A percentile compares a stretch with the other conserved stretches of the same genome.
Evolutionary conservation across 768 basidiomycete species (phyloP).

Genomic region (Neoboletus magnificus): DNA sequence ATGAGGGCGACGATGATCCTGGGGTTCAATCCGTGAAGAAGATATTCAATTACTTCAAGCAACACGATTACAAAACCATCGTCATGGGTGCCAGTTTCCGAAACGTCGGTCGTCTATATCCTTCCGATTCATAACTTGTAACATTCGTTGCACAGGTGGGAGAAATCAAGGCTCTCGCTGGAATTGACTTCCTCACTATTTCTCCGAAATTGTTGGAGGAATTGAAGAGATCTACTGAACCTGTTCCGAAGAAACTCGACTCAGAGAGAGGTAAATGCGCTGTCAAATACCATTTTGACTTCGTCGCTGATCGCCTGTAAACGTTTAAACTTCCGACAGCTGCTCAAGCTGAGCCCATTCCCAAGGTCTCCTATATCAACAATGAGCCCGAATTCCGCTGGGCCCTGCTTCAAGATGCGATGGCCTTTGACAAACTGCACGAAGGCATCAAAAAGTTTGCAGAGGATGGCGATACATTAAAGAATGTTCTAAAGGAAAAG

Average conservation of each 20-base stretch:
- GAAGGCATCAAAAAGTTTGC: slow-evolving; percentile 98
- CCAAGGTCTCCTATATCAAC: slow-evolving; percentile 81
- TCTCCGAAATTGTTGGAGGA: slow-evolving; percentile 84
- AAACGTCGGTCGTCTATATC: slow-evolving; percentile 56
- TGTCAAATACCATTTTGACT: not conserved
- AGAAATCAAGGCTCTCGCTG: slow-evolving; percentile 92
- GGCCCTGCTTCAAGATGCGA: slow-evolving; percentile 82
- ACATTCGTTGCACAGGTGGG: slow-evolving; percentile 47
- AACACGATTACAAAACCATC: slow-evolving; percentile 94
- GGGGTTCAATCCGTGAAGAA: slow-evolving; percentile 93
- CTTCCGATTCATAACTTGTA: not conserved
- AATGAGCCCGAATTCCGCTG: slow-evolving; percentile 94
- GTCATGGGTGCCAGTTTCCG: slow-evolving; percentile 99
- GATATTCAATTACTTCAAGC: slow-evolving; percentile 99
- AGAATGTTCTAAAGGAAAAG: slow-evolving; percentile 71
- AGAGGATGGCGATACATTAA: slow-evolving; percentile 84
- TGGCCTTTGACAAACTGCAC: slow-evolving; percentile 96
- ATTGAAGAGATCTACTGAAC: slow-evolving; percentile 68
- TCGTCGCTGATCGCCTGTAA: not conserved
- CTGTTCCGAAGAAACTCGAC: slow-evolving; percentile 82
- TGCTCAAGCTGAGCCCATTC: slow-evolving; percentile 58
- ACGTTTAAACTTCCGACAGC: slow-evolving; percentile 32
- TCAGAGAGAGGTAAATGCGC: slow-evolving; percentile 48
- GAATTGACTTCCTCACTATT: slow-evolving; percentile 96
- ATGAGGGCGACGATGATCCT: slow-evolving; percentile 87